A percentile compares a stretch with the other conserved stretches of the same genome.
Evolutionary conservation across 768 basidiomycete species (phyloP).

Genomic region (Thelephora aurantiotincta): DNA sequence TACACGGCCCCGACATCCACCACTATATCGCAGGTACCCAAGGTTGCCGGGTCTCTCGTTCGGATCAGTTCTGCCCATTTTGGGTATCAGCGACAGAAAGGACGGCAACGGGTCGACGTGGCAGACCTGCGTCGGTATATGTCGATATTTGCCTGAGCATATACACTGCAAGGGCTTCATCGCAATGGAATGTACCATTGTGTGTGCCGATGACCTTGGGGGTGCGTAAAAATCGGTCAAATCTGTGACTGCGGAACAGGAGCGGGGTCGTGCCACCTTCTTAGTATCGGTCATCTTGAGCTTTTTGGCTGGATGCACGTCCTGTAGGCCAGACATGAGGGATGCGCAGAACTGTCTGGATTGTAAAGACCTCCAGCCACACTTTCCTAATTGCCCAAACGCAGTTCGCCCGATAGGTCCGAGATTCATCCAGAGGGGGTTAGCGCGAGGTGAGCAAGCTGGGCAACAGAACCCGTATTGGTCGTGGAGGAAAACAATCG

Average conservation of each 20-base stretch:
- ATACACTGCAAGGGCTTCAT: slow-evolving; percentile 91
- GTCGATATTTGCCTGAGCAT: slow-evolving; percentile 65
- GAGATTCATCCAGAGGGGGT: no score
- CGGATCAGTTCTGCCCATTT: slow-evolving; percentile 37
- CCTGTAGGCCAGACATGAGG: slow-evolving; percentile 9
- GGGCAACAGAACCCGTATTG: slow-evolving; percentile 1
- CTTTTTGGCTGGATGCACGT: slow-evolving; percentile 22
- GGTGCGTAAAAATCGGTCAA: background rate
- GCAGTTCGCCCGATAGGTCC: no score
- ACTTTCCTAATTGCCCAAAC: no score
- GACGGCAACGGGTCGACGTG: background rate
- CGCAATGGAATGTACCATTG: slow-evolving; percentile 93
- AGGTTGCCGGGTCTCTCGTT: slow-evolving; percentile 52
- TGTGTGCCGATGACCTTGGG: slow-evolving; percentile 80
- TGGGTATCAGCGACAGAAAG: slow-evolving; percentile 1
- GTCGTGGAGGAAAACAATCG: background rate
- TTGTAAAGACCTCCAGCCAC: background rate
- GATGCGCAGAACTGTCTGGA: slow-evolving; percentile 1
- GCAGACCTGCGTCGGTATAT: slow-evolving; percentile 63
- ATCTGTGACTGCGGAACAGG: background rate
- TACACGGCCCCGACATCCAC: slow-evolving; percentile 95
- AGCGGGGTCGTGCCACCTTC: slow-evolving; percentile 9
- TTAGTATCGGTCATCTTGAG: slow-evolving; percentile 29
- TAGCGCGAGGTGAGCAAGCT: no score
- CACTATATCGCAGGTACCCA: slow-evolving; percentile 82